Percentiles rank a stretch among this genome's conserved stretches.
Conservation (phyloP, 164 flowering plant species). For the Magnolia sinica region DNA sequence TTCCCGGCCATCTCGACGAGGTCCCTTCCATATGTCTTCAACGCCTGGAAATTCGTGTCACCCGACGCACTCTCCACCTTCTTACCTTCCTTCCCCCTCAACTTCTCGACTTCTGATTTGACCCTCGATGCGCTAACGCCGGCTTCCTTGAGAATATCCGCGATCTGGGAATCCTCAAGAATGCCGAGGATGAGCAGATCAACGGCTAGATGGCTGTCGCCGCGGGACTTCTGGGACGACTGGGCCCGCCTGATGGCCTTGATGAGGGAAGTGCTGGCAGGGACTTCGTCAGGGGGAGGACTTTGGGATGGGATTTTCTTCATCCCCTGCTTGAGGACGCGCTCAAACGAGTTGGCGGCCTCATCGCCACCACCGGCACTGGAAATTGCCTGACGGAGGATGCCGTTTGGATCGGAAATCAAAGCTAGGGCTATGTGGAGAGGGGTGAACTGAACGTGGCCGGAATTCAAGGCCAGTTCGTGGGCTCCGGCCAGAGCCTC, state of each 20-base stretch:
- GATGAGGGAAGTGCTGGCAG: slow-evolving; percentile 59
- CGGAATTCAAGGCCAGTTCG: slow-evolving; percentile 51
- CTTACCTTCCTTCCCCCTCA: slow-evolving; percentile 74
- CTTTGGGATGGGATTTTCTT: slow-evolving; percentile 67
- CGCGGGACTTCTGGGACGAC: slow-evolving; percentile 57
- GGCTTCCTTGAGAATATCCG: slow-evolving; percentile 66
- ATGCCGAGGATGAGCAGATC: slow-evolving; percentile 76
- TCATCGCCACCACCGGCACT: slow-evolving; percentile 57
- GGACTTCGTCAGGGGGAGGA: slow-evolving; percentile 74
- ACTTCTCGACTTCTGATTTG: slow-evolving; percentile 75
- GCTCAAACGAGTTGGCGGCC: slow-evolving; percentile 53
- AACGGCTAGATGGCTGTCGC: slow-evolving; percentile 69
- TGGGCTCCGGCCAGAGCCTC: slow-evolving; percentile 64
- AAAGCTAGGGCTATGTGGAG: slow-evolving; percentile 57
- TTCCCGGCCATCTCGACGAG: slow-evolving; percentile 83
- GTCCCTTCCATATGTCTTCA: slow-evolving; percentile 84
- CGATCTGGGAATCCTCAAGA: slow-evolving; percentile 81
- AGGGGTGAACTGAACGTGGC: slow-evolving; percentile 78
- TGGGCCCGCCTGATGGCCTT: slow-evolving; percentile 69
- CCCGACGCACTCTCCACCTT: slow-evolving; percentile 88
- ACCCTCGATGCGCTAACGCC: slow-evolving; percentile 54
- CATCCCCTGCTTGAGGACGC: slow-evolving; percentile 57
- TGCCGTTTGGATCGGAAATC: slow-evolving; percentile 55
- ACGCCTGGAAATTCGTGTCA: slow-evolving; percentile 73
- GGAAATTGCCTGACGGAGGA: slow-evolving; percentile 58